These are phyloP conservation scores for Backusella morwellensis DNA, from an alignment of 192 early-diverging fungal species.

Conservation along the genomic window DNA sequence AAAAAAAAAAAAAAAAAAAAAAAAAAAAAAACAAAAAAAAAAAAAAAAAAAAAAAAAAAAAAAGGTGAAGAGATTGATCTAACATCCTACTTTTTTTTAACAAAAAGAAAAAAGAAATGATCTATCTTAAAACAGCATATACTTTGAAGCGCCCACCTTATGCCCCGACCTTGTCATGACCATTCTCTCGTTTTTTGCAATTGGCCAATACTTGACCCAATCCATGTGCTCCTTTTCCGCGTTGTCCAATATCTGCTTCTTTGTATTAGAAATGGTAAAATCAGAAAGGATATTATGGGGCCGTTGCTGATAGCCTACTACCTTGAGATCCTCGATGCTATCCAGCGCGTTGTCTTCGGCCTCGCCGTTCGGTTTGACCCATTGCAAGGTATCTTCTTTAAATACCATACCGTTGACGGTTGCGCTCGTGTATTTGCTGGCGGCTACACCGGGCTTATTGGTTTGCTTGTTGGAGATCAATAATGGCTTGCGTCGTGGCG, in stretches of 20 bases:
- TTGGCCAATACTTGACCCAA: background rate
- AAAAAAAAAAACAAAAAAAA: background rate
- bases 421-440: background rate
- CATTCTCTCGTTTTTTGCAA: background rate
- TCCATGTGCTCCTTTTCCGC: background rate
- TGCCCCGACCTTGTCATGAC: background rate
- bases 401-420: background rate
- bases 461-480: slow-evolving; percentile 3
- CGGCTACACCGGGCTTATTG: background rate
- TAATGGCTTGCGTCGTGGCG: background rate
- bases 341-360: background rate
- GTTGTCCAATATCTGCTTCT: background rate
- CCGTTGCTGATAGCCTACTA: too few species aligned
- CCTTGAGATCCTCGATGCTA: slow-evolving; percentile 1
- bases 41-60: background rate
- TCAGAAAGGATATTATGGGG: background rate
- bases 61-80: background rate
- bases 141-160: slow-evolving; percentile 8
- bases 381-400: background rate
- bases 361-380: background rate
- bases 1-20: too few species aligned
- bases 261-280: background rate
- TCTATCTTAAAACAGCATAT: background rate
- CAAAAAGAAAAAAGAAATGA: background rate
- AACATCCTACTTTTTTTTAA: background rate